Evolutionary conservation across 495 filamentous ascomycete species (phyloP), one percentile per base, ranked within the genome.

Genomic region (Jackrogersella minutella): DNA sequence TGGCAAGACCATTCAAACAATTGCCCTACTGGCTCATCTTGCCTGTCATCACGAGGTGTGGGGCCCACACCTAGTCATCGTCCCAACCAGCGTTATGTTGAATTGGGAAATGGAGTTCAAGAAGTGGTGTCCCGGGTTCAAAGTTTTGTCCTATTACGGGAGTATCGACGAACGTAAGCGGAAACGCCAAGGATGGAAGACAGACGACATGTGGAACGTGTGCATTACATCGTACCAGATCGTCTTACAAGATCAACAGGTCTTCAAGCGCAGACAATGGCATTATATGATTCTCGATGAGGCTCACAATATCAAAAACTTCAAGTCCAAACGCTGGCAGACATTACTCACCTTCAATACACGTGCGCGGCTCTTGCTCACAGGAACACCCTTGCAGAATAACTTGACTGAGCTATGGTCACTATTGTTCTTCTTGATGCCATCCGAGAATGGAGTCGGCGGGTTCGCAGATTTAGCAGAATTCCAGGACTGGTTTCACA

Each of bases 61-160:
- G 96, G 96, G 96, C 0, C 92, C 96, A 0, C 96, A 99, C 81
- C 80, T 99, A 17, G 90, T 99, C 34, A 90, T 99, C 63, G 96
- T 99, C 5, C 96, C 96, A 1, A 98, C 96, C 7, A 97, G 93
- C 77, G 96, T 99, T 26, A 97, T 99, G 83, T 87, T 99, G 52
- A 99, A 99, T 74, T 99, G 96, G 96, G 96, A 98, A 74, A 97
- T 97, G 90, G 96, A 99, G 76, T 99, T 99, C 83, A 98, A 98
- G 73, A 98, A 98, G 76, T 99, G 93, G 88, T 93, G 92, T 49
- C 96, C 96, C 10, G 96, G 96, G 1, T 99, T 99, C 84, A 98
- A 97, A 73, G 93, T 98, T 61, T 87, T 98, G 64, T 93, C 93
- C 1, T 99, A 99, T 80, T 98, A 98, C 73, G 96, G 96, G 11